A percentile compares a stretch with the other conserved stretches of the same genome.
These are phyloP conservation scores for Lycium barbarum DNA, from an alignment of 257 asterid species.

Conservation along the genomic window DNA sequence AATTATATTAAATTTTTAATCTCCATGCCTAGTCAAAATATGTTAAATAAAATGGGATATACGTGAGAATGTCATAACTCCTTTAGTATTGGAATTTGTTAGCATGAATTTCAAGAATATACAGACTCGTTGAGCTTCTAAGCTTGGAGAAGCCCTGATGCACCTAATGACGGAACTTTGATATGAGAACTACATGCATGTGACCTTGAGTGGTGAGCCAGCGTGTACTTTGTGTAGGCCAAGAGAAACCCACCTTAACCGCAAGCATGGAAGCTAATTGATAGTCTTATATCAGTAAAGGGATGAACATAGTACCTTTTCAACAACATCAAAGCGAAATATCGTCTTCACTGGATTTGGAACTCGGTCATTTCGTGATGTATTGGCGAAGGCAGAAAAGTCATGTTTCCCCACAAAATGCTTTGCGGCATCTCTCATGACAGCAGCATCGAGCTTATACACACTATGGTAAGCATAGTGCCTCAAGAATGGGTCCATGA, in stretches of 20 bases:
- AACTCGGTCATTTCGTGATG: constrained; percentile 68
- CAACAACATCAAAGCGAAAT: constrained; percentile 69
- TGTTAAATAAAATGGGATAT: not conserved
- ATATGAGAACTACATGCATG: not conserved
- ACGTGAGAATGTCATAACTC: not conserved
- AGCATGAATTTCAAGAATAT: not conserved
- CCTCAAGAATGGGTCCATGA: constrained; percentile 89
- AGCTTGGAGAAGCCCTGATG: not conserved
- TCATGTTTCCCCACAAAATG: constrained; percentile 78
- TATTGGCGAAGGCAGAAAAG: constrained; percentile 86
- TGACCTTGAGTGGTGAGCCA: not conserved
- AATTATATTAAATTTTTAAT: not conserved
- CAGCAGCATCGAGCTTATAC: constrained; percentile 67
- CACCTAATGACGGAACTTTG: not conserved
- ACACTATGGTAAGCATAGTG: constrained; percentile 71
- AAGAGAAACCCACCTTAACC: not conserved
- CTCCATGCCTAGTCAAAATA: constrained; percentile 2
- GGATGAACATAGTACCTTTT: constrained; percentile 54
- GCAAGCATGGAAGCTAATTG: not conserved
- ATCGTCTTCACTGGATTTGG: constrained; percentile 80
- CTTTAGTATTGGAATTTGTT: not conserved
- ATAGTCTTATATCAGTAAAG: constrained; percentile 10
- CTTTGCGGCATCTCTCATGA: constrained; percentile 78
- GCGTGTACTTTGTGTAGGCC: constrained; percentile 9
- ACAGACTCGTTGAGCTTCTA: not conserved